Evolutionary conservation across 257 asterid species (phyloP), one percentile per base, ranked within the genome.

Genomic region (Solanum ossicruentum): DNA sequence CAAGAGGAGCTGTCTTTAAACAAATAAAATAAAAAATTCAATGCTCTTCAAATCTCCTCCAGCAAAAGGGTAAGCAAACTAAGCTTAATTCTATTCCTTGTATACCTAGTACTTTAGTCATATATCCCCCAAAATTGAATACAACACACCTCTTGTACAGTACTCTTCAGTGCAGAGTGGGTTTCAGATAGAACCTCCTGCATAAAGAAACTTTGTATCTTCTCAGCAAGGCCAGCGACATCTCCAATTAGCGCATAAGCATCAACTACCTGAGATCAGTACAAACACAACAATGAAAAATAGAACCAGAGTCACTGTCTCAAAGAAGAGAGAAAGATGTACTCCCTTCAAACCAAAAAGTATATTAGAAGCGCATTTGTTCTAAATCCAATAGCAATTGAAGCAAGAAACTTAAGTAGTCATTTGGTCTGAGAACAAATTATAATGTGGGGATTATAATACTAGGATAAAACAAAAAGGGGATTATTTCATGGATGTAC

Each of bases 151-250:
- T 92, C 98, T 87, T 89, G 93, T 92, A 95, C 88, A 82, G 90
- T 87, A 81, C 89, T 84, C 97, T 94, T 95, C 95, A 97, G 85
- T 51, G 93, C 96, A 58, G 94, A 90, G 85, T 97, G 99, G 83
- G 99, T 94, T 87, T 93, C 97, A 81, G 99, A 92, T 85, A 97
- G 93, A 90, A 95, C 95, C 91, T 97, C 99, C 92, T 97, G 99
- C 99, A 97, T 97, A 85, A 95, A 97, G 90, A 94, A 92, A 92
- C 99, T 97, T 83, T 97, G 99, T 69, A 97, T 90, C 88, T 97
- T 97, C 87, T 97, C 99, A 87, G 98, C 99, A 88, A 97, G 94
- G 81, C 98, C 98, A 88, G 98, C 89, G 84, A 95, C 98, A 91
- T 97, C 99, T 86, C 95, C 99, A 86, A 97, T 94, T 78, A 97